phyloP scores from a whole-genome alignment of 306 rosid genomes.

The Sophora flavescens region DNA sequence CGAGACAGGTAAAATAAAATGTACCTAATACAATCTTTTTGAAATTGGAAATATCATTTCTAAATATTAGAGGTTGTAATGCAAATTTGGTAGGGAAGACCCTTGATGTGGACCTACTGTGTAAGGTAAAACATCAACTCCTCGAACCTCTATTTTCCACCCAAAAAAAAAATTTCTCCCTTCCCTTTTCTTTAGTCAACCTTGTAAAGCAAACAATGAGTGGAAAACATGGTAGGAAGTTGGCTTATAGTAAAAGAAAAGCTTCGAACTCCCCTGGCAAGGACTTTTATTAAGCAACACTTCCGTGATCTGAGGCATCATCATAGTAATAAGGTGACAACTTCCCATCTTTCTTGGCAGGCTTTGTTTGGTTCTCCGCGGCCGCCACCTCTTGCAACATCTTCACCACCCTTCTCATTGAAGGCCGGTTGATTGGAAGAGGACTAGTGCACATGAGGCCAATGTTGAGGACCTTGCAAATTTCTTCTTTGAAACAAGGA shows the following conservation, averaged over 20 bases:
- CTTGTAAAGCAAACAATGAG: conserved; percentile 36
- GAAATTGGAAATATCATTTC: conserved; percentile 45
- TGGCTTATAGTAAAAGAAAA: conserved; percentile 45
- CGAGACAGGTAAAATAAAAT: conserved; percentile 26
- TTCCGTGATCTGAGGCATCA: conserved; percentile 72
- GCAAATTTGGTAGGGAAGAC: conserved; percentile 40
- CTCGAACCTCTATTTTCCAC: conserved; percentile 36
- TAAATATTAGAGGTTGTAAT: conserved; percentile 23
- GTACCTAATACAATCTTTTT: neutral
- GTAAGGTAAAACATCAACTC: conserved; percentile 46
- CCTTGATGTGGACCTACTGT: conserved; percentile 47
- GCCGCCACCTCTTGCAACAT: conserved; percentile 69
- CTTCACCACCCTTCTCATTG: conserved; percentile 80
- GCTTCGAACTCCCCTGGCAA: conserved; percentile 36
- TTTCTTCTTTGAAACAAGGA: conserved; percentile 79
- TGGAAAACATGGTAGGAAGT: conserved; percentile 40
- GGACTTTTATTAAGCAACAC: conserved; percentile 58
- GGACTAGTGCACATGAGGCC: conserved; percentile 94
- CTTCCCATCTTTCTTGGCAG: conserved; percentile 61
- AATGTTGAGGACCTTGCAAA: conserved; percentile 84
- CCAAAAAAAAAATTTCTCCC: neutral
- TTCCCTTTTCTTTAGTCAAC: conserved; percentile 31
- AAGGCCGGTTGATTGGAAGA: conserved; percentile 79
- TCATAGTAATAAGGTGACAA: conserved; percentile 72
- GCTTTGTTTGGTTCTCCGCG: conserved; percentile 53